Conservation (phyloP, 306 rosid genomes). For the Sechiopsis laciniata region DNA sequence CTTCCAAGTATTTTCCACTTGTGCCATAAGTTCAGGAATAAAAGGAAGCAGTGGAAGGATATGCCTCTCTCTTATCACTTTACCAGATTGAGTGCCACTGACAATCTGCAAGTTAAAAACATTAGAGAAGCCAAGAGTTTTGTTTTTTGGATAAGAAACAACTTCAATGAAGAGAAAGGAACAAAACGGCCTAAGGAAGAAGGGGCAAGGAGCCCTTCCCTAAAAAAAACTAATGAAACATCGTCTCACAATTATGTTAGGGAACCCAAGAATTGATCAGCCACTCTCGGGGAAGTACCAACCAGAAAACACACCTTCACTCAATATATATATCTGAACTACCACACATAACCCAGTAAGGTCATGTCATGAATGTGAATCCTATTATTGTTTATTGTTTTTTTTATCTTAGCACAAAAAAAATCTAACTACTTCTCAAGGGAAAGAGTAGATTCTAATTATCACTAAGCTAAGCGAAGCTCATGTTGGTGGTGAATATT, state of each 20-base stretch:
- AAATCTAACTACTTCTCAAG: too few relatives aligned
- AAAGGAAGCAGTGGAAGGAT: slow-evolving; percentile 61
- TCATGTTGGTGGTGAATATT: not conserved
- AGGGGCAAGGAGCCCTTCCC: too few relatives aligned
- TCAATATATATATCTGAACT: not conserved
- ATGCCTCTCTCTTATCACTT: slow-evolving; percentile 51
- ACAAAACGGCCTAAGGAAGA: too few relatives aligned
- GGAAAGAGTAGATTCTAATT: not conserved
- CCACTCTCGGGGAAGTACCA: slow-evolving; percentile 7
- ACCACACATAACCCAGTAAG: not conserved
- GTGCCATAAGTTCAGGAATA: slow-evolving; percentile 62
- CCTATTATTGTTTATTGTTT: not conserved
- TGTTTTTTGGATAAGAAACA: too few relatives aligned
- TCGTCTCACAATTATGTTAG: too few relatives aligned
- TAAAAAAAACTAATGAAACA: too few relatives aligned
- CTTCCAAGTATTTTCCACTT: slow-evolving; percentile 43
- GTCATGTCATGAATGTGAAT: not conserved
- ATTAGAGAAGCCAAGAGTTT: slow-evolving; percentile 6
- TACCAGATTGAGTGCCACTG: slow-evolving; percentile 38
- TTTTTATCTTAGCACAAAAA: too few relatives aligned
- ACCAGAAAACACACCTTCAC: not conserved
- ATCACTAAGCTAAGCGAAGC: not conserved
- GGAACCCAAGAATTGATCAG: not conserved
- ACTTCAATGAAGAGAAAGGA: too few relatives aligned
- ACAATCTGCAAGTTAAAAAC: slow-evolving; percentile 38